Evolutionary conservation across 495 filamentous ascomycete genomes (phyloP), one percentile per base, ranked within the genome.

Genomic region (Annulohypoxylon bovei): DNA sequence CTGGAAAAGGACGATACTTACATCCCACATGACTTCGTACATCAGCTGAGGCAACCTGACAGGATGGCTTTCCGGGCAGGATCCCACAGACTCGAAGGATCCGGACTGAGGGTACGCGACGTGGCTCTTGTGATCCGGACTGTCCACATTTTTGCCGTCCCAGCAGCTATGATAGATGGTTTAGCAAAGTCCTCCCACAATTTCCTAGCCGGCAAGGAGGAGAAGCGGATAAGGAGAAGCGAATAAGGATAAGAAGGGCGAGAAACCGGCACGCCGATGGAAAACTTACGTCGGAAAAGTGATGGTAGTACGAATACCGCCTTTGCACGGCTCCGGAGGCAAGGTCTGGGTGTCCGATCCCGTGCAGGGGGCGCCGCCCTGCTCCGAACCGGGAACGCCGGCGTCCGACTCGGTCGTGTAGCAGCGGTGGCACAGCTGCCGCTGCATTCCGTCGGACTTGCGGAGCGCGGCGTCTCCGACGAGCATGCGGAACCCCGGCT

Each of bases 141-240:
- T 84, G 62, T 91, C 88, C 11, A 83, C 67, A 62, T 90, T 84
- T 72, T 89, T 83, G 18, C 90, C 90, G 65, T 92, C 89, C 90
- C 90, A 92, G 81, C 75, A 76, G 18, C 56, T 59, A 59, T 14
- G 20, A 6, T 12, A 6, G 12, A 39, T 9, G 4, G 2, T 12
- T 39, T 14, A 39, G 52, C 39, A 4, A 55, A n/a, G n/a, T 6
- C 39, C 6, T 37, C 14, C 16, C 2, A 22, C 3, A 6, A 22
- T 6, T 2, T 3, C 18, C 33, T 35, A 7, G 23, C 11, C 14
- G 4, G 6, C 27, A 27, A 12, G 1, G 35, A 16, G 11, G 1
- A 14, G 25, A 46, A 7, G n/a, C n/a, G n/a, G n/a, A n/a, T n/a
- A n/a, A n/a, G n/a, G n/a, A 33, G 22, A 1, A 46, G 20, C 6